Percentiles rank a stretch among this genome's conserved stretches.
Conservation (phyloP, 148 eudicot species). For the Fallopia convolvulus region DNA sequence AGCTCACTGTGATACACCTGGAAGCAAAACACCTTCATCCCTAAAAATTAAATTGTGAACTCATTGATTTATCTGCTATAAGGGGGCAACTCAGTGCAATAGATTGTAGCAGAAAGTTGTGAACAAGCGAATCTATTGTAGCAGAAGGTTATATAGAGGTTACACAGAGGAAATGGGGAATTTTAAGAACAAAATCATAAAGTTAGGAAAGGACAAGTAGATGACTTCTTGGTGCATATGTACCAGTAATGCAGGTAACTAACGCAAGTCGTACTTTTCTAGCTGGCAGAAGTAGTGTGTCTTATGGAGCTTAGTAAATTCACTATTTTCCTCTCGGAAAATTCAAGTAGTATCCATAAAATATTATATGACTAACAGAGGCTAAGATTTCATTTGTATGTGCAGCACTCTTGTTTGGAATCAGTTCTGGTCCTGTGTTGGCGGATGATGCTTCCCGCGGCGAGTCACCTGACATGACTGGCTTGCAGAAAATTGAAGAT, state of each 20-base stretch:
- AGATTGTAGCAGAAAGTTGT: not conserved
- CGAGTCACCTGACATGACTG: slow-evolving; percentile 23
- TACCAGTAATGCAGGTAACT: not conserved
- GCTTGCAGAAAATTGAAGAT: slow-evolving; percentile 65
- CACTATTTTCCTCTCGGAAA: not conserved
- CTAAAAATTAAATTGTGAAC: not conserved
- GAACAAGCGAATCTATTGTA: not conserved
- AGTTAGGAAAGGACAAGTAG: not conserved
- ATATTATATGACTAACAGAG: not conserved
- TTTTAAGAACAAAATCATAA: not conserved
- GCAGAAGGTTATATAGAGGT: not conserved
- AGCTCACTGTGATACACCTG: not conserved
- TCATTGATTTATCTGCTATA: not conserved
- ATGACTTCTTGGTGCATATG: not conserved
- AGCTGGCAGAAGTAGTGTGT: not conserved
- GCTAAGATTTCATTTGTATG: not conserved
- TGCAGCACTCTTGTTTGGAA: slow-evolving; percentile 47
- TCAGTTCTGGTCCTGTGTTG: slow-evolving; percentile 38
- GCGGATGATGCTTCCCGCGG: slow-evolving; percentile 55
- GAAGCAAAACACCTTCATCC: not conserved
- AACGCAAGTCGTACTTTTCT: not conserved
- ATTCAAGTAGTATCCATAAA: not conserved
- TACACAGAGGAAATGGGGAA: not conserved
- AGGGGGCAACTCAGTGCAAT: not conserved
- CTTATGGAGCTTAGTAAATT: not conserved